Conservation (phyloP, 2,329 filamentous ascomycete species). For the Aspergillus clavatus region DNA sequence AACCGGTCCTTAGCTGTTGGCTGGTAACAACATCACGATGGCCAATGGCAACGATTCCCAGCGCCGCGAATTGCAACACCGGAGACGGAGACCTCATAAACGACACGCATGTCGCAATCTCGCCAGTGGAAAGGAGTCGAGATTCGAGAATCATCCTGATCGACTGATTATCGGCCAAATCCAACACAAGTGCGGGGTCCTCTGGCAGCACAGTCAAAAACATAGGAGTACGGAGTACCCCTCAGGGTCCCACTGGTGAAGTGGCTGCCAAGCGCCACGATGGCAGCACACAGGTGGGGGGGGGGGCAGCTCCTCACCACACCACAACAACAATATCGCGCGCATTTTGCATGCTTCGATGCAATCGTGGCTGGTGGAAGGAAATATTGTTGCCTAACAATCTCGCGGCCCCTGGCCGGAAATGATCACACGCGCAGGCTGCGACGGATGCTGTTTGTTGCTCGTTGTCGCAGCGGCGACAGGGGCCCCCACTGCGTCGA, state of each 20-base stretch:
- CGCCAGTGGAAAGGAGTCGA: no score
- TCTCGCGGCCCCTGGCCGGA: not conserved
- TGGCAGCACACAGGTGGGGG: slow-evolving; percentile 7
- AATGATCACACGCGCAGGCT: not conserved
- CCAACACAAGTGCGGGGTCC: not conserved
- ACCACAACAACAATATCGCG: not conserved
- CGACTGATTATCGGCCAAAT: not conserved
- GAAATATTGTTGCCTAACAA: slow-evolving; percentile 1
- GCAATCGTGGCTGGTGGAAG: slow-evolving; percentile 1
- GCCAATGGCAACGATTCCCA: not conserved
- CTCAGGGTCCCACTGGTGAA: slow-evolving; percentile 11
- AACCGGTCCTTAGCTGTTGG: not conserved
- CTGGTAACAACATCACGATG: not conserved
- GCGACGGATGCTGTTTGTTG: not conserved
- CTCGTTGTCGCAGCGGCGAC: not conserved
- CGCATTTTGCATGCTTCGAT: not conserved
- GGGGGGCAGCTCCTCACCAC: slow-evolving; percentile 5
- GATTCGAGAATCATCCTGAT: no score
- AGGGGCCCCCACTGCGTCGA: not conserved
- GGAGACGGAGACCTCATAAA: slow-evolving; percentile 1
- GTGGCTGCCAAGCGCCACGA: slow-evolving; percentile 10
- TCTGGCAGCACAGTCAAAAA: not conserved
- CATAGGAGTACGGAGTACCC: no score
- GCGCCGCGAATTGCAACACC: not conserved
- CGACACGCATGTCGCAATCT: not conserved